Conservation (phyloP, 768 basidiomycete genomes). For the Podaxis mareebaensis region DNA sequence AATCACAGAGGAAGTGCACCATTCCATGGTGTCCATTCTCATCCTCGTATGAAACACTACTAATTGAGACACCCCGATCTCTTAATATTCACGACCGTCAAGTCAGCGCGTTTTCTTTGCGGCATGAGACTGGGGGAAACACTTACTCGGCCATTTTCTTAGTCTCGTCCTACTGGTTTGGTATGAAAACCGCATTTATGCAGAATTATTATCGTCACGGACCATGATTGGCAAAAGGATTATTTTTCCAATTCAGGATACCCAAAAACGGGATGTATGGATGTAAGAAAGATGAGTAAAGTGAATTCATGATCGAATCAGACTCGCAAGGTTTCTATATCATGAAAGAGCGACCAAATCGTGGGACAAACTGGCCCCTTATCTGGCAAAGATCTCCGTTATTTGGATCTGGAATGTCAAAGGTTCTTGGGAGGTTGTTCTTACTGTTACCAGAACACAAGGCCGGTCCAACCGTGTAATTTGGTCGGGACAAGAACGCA, state of each 20-base stretch:
- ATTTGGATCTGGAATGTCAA: slow-evolving; percentile 39
- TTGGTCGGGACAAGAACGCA: slow-evolving; percentile 26
- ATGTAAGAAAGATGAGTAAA: not conserved
- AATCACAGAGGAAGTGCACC: not conserved
- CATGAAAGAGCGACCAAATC: slow-evolving; percentile 38
- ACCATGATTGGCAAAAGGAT: not conserved
- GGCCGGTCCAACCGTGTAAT: slow-evolving; percentile 50
- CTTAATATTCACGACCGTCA: not conserved
- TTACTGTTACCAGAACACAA: slow-evolving; percentile 28
- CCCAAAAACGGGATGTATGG: not conserved
- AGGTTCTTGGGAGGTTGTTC: slow-evolving; percentile 42
- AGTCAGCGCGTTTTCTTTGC: not conserved
- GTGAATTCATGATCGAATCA: slow-evolving; percentile 9
- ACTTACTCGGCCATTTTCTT: not conserved
- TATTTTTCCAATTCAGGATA: not conserved
- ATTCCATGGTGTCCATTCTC: not conserved
- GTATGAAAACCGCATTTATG: not conserved
- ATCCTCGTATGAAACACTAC: not conserved
- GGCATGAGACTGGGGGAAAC: not conserved
- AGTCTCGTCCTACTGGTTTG: not conserved
- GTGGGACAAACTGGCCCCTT: slow-evolving; percentile 40
- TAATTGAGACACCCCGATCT: not conserved
- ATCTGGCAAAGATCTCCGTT: slow-evolving; percentile 35
- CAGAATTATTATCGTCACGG: not conserved
- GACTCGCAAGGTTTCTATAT: slow-evolving; percentile 7